These are phyloP conservation scores for Nosema granulosis DNA, from an alignment of 371 early-diverging fungal genomes.

Conservation along the genomic window DNA sequence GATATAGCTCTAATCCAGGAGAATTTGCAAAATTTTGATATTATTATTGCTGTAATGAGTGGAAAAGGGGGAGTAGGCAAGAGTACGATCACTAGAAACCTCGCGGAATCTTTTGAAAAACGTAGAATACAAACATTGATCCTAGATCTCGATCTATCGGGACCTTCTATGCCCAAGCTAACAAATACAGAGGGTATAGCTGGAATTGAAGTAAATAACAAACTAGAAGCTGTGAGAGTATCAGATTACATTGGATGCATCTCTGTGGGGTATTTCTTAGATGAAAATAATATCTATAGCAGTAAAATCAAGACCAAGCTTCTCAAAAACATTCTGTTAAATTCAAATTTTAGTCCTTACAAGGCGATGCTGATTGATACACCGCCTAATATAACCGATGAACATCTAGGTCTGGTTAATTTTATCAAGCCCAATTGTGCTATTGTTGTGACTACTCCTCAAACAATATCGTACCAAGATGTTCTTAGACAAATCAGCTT, in stretches of 20 bases:
- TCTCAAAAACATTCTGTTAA: conserved; percentile 46
- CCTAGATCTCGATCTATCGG: conserved; percentile 66
- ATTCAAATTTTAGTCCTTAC: conserved; percentile 30
- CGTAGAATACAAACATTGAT: conserved; percentile 36
- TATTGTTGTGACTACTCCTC: conserved; percentile 65
- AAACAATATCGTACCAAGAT: conserved; percentile 62
- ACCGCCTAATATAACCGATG: conserved; percentile 77
- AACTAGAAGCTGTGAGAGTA: conserved; percentile 51
- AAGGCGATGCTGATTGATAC: conserved; percentile 66
- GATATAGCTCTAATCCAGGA: conserved; percentile 62
- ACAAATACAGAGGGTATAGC: conserved; percentile 50
- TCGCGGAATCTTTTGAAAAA: conserved; percentile 12
- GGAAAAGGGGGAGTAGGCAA: conserved; percentile 86
- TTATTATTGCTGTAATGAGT: conserved; percentile 82
- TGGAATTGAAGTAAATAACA: conserved; percentile 24
- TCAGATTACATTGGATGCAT: conserved; percentile 24
- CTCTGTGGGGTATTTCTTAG: conserved; percentile 36
- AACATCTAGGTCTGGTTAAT: conserved; percentile 73
- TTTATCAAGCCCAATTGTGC: conserved; percentile 26
- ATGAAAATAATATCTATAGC: conserved; percentile 16
- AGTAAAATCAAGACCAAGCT: conserved; percentile 16
- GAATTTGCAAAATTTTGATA: no score
- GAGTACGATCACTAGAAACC: conserved; percentile 72
- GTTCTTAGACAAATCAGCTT: conserved; percentile 62
- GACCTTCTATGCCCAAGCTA: conserved; percentile 62